Conservation (phyloP, 139 green algal species). For the Pleodorina starrii region DNA sequence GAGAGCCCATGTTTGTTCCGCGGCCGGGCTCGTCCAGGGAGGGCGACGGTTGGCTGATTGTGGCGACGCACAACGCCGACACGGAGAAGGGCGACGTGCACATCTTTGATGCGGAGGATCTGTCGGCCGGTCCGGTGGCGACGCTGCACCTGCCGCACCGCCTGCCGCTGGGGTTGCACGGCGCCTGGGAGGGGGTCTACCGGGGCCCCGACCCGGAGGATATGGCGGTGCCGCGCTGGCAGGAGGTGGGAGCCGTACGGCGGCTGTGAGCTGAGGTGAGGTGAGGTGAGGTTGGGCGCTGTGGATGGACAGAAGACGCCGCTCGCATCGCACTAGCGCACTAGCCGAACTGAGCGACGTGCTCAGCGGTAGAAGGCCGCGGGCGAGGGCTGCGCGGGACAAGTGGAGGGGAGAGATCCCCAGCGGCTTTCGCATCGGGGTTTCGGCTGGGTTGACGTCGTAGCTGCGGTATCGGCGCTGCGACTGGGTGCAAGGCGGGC, state of each 20-base stretch:
- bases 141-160: constrained; percentile 72
- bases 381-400: too few species aligned
- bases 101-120: constrained; percentile 69
- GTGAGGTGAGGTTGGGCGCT: neutral
- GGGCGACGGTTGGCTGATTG: constrained; percentile 84
- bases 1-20: constrained; percentile 84
- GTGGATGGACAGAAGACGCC: too few species aligned
- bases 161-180: constrained; percentile 72
- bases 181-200: constrained; percentile 58
- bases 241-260: constrained; percentile 5
- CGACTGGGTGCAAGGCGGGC: too few species aligned
- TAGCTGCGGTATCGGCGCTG: too few species aligned
- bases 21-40: constrained; percentile 57
- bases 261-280: neutral
- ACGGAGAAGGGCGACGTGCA: constrained; percentile 49
- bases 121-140: constrained; percentile 64
- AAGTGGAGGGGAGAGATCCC: too few species aligned
- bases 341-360: too few species aligned
- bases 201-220: constrained; percentile 7
- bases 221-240: neutral
- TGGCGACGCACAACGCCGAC: constrained; percentile 71
- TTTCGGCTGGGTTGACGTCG: too few species aligned
- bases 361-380: too few species aligned
- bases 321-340: too few species aligned
- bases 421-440: too few species aligned